phyloP scores from a whole-genome alignment of 805 yeast species.

The Candida caryicola region DNA sequence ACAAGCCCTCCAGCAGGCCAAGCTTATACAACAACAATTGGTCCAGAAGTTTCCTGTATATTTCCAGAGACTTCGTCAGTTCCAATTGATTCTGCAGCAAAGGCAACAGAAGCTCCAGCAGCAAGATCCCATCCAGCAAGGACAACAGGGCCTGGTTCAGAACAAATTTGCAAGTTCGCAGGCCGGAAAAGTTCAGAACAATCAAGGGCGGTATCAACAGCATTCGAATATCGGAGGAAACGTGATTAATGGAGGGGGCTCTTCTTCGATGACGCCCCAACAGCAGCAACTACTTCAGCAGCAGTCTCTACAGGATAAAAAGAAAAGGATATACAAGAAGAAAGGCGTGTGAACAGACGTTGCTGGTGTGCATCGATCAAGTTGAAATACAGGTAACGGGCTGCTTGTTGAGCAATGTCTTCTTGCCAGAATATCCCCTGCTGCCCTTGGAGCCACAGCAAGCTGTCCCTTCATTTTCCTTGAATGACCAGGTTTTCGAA shows the following conservation, averaged over 20 bases:
- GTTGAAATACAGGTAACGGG: no score
- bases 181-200: not conserved
- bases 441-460: no score
- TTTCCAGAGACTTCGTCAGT: conserved; percentile 26
- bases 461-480: no score
- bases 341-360: conserved; percentile 7
- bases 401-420: no score
- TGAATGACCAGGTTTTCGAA: no score
- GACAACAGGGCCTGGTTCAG: conserved; percentile 11
- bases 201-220: not conserved
- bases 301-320: conserved; percentile 8
- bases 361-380: no score
- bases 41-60: conserved; percentile 25
- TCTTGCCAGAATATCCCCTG: no score
- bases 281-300: not conserved
- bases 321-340: conserved; percentile 11
- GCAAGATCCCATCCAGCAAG: conserved; percentile 7
- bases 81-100: conserved; percentile 24
- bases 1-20: conserved; percentile 43
- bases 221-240: not conserved
- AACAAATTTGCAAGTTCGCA: conserved; percentile 6
- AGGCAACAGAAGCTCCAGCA: conserved; percentile 16
- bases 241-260: not conserved
- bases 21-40: conserved; percentile 26
- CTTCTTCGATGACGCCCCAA: not conserved